Evolutionary conservation across 495 filamentous ascomycete species (phyloP), one percentile per base, ranked within the genome.

Genomic region (Penicillium verhagenii): DNA sequence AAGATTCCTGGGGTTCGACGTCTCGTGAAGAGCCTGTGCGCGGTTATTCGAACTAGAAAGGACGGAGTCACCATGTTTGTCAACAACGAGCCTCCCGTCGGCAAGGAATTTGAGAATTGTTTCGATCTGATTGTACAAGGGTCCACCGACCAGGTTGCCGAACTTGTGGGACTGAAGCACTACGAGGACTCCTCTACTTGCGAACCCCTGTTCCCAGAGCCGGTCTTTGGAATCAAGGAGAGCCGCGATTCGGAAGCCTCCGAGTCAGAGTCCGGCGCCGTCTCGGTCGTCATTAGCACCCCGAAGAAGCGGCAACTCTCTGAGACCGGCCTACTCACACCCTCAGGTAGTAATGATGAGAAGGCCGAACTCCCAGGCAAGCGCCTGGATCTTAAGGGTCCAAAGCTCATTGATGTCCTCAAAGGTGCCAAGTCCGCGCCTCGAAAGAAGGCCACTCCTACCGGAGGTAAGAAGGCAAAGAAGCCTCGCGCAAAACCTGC

Each of bases 11-110:
- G 94, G 8, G 89, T 96, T 24, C 84, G 89, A 54, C 82, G 92
- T 33, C 85, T 98, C 45, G 92, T 93, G 45, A 86, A 88, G 67
- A 94, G 96, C 67, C 86, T 97, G 82, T 97, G 92, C 69, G 81
- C 79, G 16, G 79, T 89, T 9, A 88, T 93, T 47, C 79, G 91
- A 52, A 80, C 83, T 60, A 83, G 90, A 43, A 83, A 88, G 54
- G 91, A 94, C 58, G 95, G 94, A n/a, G 78, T 96, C 43, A 88
- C 92, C 1, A 87, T 96, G 39, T 98, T 92, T 89, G 89, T 98
- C 64, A 97, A 97, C 71, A 83, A 90, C 45, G 90, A 94, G 52
- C 82, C 88, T 0, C 94, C 94, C 7, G 76, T 79, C 10, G 87
- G 89, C 21, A 87, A 86, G 59, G 92, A 96, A 45, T 88, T 97